A percentile compares a stretch with the other conserved stretches of the same genome.
Conservation (phyloP, 352 stramenopile species). For the Globisporangium alternatum region DNA sequence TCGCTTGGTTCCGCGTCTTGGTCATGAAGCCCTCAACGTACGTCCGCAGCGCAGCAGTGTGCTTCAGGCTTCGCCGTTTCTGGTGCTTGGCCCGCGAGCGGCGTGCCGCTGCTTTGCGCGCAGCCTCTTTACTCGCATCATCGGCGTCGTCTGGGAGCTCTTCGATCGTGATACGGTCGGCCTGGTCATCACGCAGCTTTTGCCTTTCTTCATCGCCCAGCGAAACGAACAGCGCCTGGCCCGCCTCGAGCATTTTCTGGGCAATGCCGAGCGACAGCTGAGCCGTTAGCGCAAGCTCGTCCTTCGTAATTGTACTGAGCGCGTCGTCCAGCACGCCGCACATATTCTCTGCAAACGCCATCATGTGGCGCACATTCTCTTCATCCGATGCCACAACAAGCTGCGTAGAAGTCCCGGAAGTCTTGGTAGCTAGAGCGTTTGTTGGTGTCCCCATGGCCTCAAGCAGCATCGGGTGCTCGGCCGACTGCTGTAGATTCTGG, state of each 20-base stretch:
- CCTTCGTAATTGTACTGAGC: constrained; percentile 67
- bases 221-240: constrained; percentile 67
- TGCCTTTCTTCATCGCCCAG: constrained; percentile 59
- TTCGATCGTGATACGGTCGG: constrained; percentile 70
- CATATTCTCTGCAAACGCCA: constrained; percentile 73
- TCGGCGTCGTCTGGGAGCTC: constrained; percentile 45
- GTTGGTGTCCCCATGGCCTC: not conserved
- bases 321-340: constrained; percentile 72
- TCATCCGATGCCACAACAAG: constrained; percentile 40
- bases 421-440: not conserved
- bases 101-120: not conserved
- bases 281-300: constrained; percentile 61
- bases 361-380: constrained; percentile 70
- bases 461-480: constrained; percentile 42
- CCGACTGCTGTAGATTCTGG: constrained; percentile 49
- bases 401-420: constrained; percentile 4
- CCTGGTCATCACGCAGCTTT: constrained; percentile 34
- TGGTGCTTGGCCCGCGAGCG: constrained; percentile 15
- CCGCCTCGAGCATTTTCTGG: constrained; percentile 67
- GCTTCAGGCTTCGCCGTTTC: constrained; percentile 28
- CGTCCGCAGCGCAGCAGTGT: constrained; percentile 39
- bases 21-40: constrained; percentile 46
- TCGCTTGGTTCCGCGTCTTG: constrained; percentile 35
- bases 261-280: constrained; percentile 75
- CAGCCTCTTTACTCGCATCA: constrained; percentile 11